A percentile compares a stretch with the other conserved stretches of the same genome.
These are phyloP conservation scores for Letharia lupina DNA, from an alignment of 495 filamentous ascomycete species.

Conservation along the genomic window DNA sequence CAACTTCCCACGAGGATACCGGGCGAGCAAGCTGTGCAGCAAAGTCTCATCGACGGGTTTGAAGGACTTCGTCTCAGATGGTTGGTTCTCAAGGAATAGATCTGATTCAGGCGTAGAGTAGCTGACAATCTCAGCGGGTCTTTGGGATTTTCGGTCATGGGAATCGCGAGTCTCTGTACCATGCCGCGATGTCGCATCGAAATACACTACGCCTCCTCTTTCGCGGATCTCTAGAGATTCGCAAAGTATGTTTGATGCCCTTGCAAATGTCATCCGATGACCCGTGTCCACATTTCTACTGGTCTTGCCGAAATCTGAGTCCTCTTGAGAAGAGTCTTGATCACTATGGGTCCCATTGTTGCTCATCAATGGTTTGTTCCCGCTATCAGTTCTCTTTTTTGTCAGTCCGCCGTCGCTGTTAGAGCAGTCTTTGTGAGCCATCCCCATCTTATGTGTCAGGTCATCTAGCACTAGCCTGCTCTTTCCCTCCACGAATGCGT, in stretches of 20 bases:
- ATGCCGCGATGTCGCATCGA: slow-evolving; percentile 30
- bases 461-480: slow-evolving; percentile 1
- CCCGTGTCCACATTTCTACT: slow-evolving; percentile 17
- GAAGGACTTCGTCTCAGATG: slow-evolving; percentile 24
- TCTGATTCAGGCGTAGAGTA: slow-evolving; percentile 15
- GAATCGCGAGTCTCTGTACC: slow-evolving; percentile 5
- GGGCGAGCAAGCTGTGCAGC: slow-evolving; percentile 44
- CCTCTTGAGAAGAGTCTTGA: slow-evolving; percentile 19
- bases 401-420: background rate
- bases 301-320: slow-evolving; percentile 13
- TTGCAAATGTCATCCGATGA: slow-evolving; percentile 42
- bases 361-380: slow-evolving; percentile 3
- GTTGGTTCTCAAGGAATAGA: slow-evolving; percentile 7
- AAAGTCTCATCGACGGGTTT: slow-evolving; percentile 34
- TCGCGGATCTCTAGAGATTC: slow-evolving; percentile 46
- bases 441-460: background rate
- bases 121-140: slow-evolving; percentile 23
- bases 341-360: slow-evolving; percentile 7
- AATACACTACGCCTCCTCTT: slow-evolving; percentile 48
- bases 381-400: background rate
- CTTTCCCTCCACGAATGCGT: slow-evolving; percentile 54
- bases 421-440: background rate
- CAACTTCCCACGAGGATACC: slow-evolving; percentile 55
- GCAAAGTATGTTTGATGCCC: slow-evolving; percentile 50
- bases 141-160: slow-evolving; percentile 8